Conservation (phyloP, 345 rosid genomes). For the Pistacia vera region DNA sequence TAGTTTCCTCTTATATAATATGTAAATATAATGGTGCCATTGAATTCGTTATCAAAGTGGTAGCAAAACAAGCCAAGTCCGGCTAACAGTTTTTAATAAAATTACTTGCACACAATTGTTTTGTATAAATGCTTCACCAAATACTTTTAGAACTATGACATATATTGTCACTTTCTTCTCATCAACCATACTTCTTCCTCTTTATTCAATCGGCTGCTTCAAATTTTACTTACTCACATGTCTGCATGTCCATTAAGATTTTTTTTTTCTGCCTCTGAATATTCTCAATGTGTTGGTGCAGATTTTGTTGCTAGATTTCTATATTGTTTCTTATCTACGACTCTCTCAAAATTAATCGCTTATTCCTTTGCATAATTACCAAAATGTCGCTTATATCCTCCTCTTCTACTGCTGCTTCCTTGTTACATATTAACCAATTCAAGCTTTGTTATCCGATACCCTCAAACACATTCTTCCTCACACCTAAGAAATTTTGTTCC, state of each 20-base stretch:
- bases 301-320: neutral
- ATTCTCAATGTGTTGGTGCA: neutral
- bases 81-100: neutral
- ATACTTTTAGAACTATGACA: neutral
- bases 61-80: no score
- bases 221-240: neutral
- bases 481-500: constrained; percentile 15
- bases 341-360: neutral
- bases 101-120: neutral
- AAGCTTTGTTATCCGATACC: constrained; percentile 12
- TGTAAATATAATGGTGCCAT: no score
- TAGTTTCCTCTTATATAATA: no score
- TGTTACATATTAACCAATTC: constrained; percentile 21
- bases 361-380: neutral
- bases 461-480: constrained; percentile 17
- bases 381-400: constrained; percentile 46
- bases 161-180: neutral
- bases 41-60: no score
- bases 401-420: constrained; percentile 32
- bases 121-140: constrained; percentile 7
- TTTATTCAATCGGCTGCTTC: no score
- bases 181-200: no score
- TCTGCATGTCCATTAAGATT: neutral
- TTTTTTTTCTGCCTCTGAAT: neutral
- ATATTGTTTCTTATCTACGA: no score